A percentile compares a stretch with the other conserved stretches of the same genome.
These are phyloP conservation scores for Cyclospora cayetanensis DNA, from an alignment of 169 alveolate species.

Conservation along the genomic window DNA sequence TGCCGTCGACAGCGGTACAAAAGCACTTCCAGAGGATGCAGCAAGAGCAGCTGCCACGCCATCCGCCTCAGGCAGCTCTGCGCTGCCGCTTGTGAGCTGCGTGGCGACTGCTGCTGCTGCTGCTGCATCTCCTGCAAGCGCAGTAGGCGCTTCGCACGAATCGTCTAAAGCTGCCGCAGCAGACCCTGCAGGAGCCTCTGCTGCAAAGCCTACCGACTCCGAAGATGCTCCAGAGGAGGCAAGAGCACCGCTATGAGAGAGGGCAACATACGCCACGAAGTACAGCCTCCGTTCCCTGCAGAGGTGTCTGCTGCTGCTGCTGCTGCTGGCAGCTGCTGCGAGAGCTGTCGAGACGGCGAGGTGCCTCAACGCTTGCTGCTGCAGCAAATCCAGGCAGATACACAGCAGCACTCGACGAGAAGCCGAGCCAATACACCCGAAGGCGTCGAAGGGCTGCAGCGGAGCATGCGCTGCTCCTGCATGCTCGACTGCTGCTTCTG, in stretches of 20 bases:
- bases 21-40: neutral
- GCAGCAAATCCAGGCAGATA: conserved; percentile 48
- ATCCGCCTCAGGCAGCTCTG: conserved; percentile 24
- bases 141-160: neutral
- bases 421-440: conserved; percentile 2
- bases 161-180: neutral
- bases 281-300: conserved; percentile 1
- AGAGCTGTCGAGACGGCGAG: conserved; percentile 23
- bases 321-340: conserved; percentile 21
- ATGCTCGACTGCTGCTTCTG: conserved; percentile 51
- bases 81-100: conserved; percentile 3
- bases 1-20: conserved; percentile 31
- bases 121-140: neutral
- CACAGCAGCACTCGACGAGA: neutral
- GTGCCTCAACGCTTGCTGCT: conserved; percentile 60
- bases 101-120: neutral
- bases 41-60: neutral
- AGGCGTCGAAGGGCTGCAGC: conserved; percentile 38
- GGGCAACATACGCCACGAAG: conserved; percentile 17
- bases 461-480: conserved; percentile 16
- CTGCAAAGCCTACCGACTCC: conserved; percentile 17
- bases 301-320: neutral
- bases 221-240: conserved; percentile 16
- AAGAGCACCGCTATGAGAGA: conserved; percentile 2
- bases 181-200: neutral